Evolutionary conservation across 331 rosid genomes (phyloP).

Genomic region (Telfairia occidentalis): DNA sequence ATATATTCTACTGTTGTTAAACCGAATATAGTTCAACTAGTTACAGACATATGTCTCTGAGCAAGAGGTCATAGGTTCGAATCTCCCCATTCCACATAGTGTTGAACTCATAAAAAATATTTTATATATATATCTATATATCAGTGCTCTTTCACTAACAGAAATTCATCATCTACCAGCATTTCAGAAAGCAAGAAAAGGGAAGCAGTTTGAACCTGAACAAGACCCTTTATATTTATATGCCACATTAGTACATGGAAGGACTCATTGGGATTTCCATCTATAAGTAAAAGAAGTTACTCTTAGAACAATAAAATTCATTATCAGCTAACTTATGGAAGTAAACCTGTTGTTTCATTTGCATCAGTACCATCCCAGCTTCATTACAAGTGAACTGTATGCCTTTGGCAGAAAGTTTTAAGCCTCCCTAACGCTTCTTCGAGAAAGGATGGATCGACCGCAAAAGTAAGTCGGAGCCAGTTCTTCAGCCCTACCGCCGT

Average conservation of each 20-base stretch:
- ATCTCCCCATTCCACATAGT: too few relatives aligned
- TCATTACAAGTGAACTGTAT: slow-evolving; percentile 18
- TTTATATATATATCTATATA: too few relatives aligned
- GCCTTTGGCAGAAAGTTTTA: slow-evolving; percentile 48
- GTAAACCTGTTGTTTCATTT: not conserved
- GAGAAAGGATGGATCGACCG: slow-evolving; percentile 63
- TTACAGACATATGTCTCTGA: too few relatives aligned
- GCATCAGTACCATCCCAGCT: not conserved
- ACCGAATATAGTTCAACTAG: too few relatives aligned
- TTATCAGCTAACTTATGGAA: not conserved
- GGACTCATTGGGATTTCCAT: not conserved
- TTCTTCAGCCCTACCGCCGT: slow-evolving; percentile 45
- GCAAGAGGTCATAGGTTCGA: too few relatives aligned
- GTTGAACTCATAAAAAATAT: too few relatives aligned
- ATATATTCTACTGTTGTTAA: not conserved
- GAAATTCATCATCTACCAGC: not conserved
- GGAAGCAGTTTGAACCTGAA: not conserved
- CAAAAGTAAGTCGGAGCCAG: slow-evolving; percentile 83
- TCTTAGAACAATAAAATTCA: not conserved
- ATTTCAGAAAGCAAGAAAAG: not conserved
- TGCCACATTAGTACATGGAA: not conserved
- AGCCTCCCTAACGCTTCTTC: slow-evolving; percentile 64
- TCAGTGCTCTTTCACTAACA: too few relatives aligned
- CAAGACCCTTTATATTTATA: not conserved
- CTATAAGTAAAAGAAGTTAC: not conserved